Conservation (phyloP, 768 basidiomycete genomes). For the Lactarius akahatsu region DNA sequence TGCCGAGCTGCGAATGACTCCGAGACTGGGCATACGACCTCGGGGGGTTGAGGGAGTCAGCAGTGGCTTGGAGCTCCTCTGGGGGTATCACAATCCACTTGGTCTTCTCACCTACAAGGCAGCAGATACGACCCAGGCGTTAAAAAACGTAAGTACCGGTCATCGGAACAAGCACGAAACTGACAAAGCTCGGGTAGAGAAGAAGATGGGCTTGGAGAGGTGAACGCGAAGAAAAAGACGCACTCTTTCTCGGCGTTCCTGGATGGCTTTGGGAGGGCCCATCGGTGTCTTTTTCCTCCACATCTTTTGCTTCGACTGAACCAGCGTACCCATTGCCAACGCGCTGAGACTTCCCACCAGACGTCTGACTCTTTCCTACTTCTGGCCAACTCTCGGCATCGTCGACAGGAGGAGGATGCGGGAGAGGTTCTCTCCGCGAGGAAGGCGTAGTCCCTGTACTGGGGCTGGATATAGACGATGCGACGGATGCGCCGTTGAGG, state of each 20-base stretch:
- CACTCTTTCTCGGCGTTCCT: conserved; percentile 40
- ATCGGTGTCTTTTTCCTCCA: conserved; percentile 30
- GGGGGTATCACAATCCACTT: conserved; percentile 64
- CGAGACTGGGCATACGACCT: conserved; percentile 34
- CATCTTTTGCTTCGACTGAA: conserved; percentile 27
- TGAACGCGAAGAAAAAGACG: conserved; percentile 31
- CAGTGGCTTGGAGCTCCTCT: conserved; percentile 53
- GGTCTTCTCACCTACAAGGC: conserved; percentile 48
- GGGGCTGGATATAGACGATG: conserved; percentile 15
- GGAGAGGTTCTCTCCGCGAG: conserved; percentile 42
- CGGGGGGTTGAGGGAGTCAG: conserved; percentile 40
- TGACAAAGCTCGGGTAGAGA: conserved; percentile 12
- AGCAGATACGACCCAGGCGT: conserved; percentile 6
- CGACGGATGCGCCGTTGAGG: conserved; percentile 12
- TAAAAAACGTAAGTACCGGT: conserved; percentile 16
- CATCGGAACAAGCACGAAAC: conserved; percentile 11
- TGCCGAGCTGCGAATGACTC: conserved; percentile 31
- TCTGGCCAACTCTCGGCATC: conserved; percentile 48
- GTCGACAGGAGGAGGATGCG: conserved; percentile 36
- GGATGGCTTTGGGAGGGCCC: conserved; percentile 33
- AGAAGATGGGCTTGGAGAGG: conserved; percentile 9
- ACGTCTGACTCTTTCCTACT: conserved; percentile 38
- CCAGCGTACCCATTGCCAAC: conserved; percentile 22
- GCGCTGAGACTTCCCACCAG: conserved; percentile 20
- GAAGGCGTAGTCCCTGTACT: conserved; percentile 44